Base-by-base conservation (phyloP, 768 basidiomycete species). In the Baorangia bicolor region DNA sequence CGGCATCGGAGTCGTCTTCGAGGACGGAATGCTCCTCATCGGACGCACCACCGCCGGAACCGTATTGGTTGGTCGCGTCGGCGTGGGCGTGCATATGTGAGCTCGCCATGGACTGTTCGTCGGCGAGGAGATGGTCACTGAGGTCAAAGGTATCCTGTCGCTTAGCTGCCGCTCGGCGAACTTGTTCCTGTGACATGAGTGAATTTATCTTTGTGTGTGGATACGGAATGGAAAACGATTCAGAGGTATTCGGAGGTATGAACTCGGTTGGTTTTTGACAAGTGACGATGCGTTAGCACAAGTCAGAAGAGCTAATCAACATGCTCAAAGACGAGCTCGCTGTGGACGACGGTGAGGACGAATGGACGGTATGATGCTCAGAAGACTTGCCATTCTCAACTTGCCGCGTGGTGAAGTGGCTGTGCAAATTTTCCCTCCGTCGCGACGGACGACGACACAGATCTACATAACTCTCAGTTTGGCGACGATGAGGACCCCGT, bases 11-110 rank as follows among this genome's bases (percentile, higher is more conserved):
- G 68, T 90, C 90, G 68, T 92, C 91, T 64, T 94, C 92, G 33
- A 93, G 80, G 51, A 92, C 84, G 0, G 91, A 92, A 59, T 92
- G 90, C 58, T 83, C 80, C 49, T 91, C 88, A 63, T 91, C 91
- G 44, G 85, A 88, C 48, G 80, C 77, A 55, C 60, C 66, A 28
- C 70, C 75, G 13, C 64, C 63, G 9, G 63, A 53, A 21, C 56
- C 61, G 25, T 65, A 70, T 20, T 67, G 69, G 62, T 80, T 78
- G 14, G 76, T 70, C 21, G 76, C 76, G 47, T 82, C 80, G 25
- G 74, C 74, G 44, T 81, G 80, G 11, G 75, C 74, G n/a, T 80
- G 77, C 53, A 75, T 66, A 68, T 81, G 65, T 56, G 79, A 65
- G 58, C 72, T 60, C 61, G 52, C 76, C 77, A 61, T 83, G 78